Base-by-base conservation (phyloP, 176 grass and related monocot species). In the barley (Hordeum vulgare) region DNA sequence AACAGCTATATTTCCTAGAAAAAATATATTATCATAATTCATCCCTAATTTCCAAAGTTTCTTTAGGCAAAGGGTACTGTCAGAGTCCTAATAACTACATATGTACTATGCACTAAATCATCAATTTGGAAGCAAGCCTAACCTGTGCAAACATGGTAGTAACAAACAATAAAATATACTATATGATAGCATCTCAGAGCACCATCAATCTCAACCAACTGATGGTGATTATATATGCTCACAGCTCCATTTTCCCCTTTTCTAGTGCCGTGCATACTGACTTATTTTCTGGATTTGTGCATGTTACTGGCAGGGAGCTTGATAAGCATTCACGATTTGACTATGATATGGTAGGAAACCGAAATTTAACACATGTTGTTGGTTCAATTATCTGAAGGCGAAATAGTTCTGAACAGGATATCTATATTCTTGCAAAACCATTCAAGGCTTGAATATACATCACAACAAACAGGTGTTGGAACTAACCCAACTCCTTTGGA, bases 401-500 rank as follows among this genome's bases (percentile, higher is more conserved):
- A 33, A 39, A 54, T 1, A 59, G 29, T 35, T 83, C 39, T 29
- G 35, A 64, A 45, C 4, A 83, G 75, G 20, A 59, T 72, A 75
- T 47, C 23, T 68, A 82, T 73, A 83, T 63, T 64, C 40, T 64
- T 64, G 41, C 28, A 65, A 84, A 63, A 37, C 20, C n/a, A 51
- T 83, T n/a, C 57, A 62, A 1, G 9, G 57, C 17, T 13, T 9
- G 21, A 49, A 73, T 65, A 33, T 63, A 81, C 20, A 70, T 77
- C 58, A 81, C 54, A 33, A 35, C 11, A 78, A 89, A 66, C 36
- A 72, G 72, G 61, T 56, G 77, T 0, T 4, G 5, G 64, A 76
- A 34, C 96, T 86, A 81, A 99, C 96, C 96, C 96, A 77, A 99
- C 96, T 83, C 96, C 96, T 95, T 96, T 99, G 31, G 96, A 99